Conservation (phyloP, 2,329 filamentous ascomycete genomes). For the Colletotrichum eremochloae region DNA sequence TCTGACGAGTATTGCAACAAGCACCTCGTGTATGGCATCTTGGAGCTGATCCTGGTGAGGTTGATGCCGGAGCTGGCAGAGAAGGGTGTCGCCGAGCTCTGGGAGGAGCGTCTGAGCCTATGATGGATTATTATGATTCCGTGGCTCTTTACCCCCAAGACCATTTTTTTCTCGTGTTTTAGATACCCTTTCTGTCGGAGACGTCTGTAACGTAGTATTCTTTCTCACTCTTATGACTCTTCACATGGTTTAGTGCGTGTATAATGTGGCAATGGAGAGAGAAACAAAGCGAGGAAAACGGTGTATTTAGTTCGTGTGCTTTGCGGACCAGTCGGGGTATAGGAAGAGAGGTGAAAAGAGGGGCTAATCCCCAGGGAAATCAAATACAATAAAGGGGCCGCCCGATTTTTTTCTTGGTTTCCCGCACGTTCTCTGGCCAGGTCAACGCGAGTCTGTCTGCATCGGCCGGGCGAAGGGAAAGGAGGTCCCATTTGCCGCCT, state of each 20-base stretch:
- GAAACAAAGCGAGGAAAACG: slow-evolving; percentile 4
- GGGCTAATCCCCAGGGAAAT: slow-evolving; percentile 33
- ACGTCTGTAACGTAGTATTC: slow-evolving; percentile 2
- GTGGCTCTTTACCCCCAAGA: not conserved
- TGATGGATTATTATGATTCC: slow-evolving; percentile 15
- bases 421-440: slow-evolving; percentile 25
- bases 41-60: slow-evolving; percentile 86
- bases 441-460: slow-evolving; percentile 10
- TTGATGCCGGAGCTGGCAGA: slow-evolving; percentile 87
- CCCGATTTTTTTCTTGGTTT: slow-evolving; percentile 23
- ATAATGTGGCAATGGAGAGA: not conserved
- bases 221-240: not conserved
- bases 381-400: slow-evolving; percentile 42
- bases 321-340: slow-evolving; percentile 17
- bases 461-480: not conserved
- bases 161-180: slow-evolving; percentile 9
- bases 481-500: not conserved
- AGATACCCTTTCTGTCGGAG: slow-evolving; percentile 37
- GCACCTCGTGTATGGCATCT: slow-evolving; percentile 84
- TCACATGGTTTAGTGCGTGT: not conserved
- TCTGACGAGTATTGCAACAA: slow-evolving; percentile 92
- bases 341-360: slow-evolving; percentile 6
- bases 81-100: slow-evolving; percentile 77
- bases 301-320: slow-evolving; percentile 17
- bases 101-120: slow-evolving; percentile 75